Evolutionary conservation across 2,329 filamentous ascomycete species (phyloP).

Genomic region (Thielaviopsis populi): DNA sequence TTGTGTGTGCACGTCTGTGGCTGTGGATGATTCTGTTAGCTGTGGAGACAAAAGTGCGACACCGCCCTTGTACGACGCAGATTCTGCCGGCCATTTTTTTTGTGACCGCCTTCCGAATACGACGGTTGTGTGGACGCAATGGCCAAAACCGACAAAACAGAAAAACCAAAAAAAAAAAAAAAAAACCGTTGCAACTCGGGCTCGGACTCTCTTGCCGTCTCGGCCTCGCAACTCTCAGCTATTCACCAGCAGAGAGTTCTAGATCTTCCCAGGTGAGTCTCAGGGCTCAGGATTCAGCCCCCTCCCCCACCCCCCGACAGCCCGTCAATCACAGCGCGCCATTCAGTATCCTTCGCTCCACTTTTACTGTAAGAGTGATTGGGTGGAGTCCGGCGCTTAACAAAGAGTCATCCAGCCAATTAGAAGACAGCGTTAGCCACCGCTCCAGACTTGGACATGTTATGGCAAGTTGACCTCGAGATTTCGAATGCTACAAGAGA

Average conservation of each 20-base stretch:
- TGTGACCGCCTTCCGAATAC: too few relatives aligned
- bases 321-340: not conserved
- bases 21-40: not conserved
- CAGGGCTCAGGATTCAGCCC: not conserved
- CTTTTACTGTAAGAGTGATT: not conserved
- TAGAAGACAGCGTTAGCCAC: not conserved
- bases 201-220: not conserved
- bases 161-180: not conserved
- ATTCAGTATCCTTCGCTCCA: not conserved
- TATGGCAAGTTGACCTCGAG: not conserved
- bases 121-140: too few relatives aligned
- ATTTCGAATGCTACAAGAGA: too few relatives aligned
- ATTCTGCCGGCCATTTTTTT: not conserved
- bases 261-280: not conserved
- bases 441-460: not conserved
- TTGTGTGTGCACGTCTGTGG: not conserved
- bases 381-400: not conserved
- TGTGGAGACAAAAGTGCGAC: not conserved
- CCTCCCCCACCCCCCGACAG: too few relatives aligned
- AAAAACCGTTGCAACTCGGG: too few relatives aligned
- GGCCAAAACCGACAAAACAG: too few relatives aligned
- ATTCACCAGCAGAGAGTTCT: not conserved
- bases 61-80: not conserved
- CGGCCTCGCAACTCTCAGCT: not conserved
- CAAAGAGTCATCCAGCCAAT: not conserved